Conservation (phyloP, 73 alveolate species). For the Paramecium octaurelia region DNA sequence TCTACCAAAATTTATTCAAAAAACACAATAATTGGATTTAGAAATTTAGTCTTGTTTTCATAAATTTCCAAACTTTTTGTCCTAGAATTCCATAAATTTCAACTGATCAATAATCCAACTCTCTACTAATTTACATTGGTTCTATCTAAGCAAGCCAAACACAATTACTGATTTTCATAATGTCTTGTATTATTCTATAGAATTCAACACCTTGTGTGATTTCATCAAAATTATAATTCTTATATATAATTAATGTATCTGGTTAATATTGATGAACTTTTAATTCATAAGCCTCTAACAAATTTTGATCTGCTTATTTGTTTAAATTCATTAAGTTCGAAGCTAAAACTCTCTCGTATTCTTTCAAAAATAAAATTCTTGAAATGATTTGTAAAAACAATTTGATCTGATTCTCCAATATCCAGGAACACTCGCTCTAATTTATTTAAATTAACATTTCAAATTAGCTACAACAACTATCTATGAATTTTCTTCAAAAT, state of each 20-base stretch:
- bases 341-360: conserved; percentile 34
- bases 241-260: conserved; percentile 55
- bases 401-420: conserved; percentile 64
- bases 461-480: conserved; percentile 10
- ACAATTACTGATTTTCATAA: conserved; percentile 63
- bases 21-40: conserved; percentile 57
- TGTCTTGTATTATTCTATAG: conserved; percentile 32
- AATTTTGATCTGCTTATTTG: conserved; percentile 53
- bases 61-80: conserved; percentile 49
- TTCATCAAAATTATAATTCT: conserved; percentile 69
- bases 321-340: conserved; percentile 57
- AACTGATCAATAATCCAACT: conserved; percentile 67
- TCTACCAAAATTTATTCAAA: conserved; percentile 73
- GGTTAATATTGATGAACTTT: conserved; percentile 34
- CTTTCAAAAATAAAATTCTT: neutral
- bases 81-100: conserved; percentile 60
- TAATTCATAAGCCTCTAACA: conserved; percentile 57
- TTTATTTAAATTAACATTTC: neutral
- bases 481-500: neutral
- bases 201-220: conserved; percentile 62
- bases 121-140: conserved; percentile 88
- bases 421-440: conserved; percentile 55
- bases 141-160: conserved; percentile 96
- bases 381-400: conserved; percentile 63
- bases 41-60: conserved; percentile 15